Conservation (phyloP, 495 filamentous ascomycete species). For the Penicillium goetzii region DNA sequence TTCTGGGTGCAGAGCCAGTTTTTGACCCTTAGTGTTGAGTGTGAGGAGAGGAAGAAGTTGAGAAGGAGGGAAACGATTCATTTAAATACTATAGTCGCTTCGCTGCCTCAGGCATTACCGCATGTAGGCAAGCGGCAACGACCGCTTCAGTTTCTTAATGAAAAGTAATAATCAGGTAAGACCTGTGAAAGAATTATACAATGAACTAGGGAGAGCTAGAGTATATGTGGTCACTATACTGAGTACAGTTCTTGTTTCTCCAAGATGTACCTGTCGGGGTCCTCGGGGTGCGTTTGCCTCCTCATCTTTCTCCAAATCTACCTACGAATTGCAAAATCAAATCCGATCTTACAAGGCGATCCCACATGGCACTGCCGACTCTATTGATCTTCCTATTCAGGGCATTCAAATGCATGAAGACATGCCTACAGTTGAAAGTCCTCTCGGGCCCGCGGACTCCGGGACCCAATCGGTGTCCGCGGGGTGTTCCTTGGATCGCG, state of each 20-base stretch:
- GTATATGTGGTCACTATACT: too few relatives aligned
- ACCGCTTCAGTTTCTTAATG: too few relatives aligned
- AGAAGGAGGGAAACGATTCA: neutral
- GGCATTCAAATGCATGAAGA: neutral
- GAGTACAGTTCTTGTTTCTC: too few relatives aligned
- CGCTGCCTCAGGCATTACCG: neutral
- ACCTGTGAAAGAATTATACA: too few relatives aligned
- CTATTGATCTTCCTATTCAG: neutral
- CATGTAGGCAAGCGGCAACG: neutral
- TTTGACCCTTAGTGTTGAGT: neutral
- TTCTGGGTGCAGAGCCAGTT: too few relatives aligned
- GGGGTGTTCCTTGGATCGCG: constrained; percentile 65
- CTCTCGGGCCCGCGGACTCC: constrained; percentile 6
- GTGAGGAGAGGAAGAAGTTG: neutral
- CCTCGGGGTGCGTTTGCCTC: neutral
- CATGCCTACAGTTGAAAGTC: neutral
- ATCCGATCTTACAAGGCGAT: neutral
- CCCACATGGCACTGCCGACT: neutral
- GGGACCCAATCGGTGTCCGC: neutral
- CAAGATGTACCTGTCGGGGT: neutral
- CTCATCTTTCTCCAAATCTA: neutral
- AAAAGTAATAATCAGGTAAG: too few relatives aligned
- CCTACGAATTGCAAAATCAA: neutral
- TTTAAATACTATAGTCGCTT: neutral
- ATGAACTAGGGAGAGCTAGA: too few relatives aligned